Evolutionary conservation across 192 early-diverging fungal species (phyloP).

Genomic region (Coemansia sp.): DNA sequence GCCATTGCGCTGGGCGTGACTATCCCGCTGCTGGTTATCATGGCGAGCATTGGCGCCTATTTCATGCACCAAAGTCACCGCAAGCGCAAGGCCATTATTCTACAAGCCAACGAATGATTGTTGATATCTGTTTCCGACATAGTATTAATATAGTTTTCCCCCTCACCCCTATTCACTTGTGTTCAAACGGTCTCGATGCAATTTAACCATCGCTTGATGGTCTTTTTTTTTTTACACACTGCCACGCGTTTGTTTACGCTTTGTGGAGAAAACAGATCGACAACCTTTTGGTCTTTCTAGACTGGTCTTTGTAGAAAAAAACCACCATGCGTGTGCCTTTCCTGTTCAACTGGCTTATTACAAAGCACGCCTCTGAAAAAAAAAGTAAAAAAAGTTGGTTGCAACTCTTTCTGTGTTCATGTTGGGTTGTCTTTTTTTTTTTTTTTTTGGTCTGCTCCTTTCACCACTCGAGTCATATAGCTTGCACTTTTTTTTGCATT

Average conservation of each 20-base stretch:
- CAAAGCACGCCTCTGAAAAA: not conserved
- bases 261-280: not conserved
- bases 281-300: not conserved
- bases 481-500: not conserved
- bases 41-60: constrained; percentile 14
- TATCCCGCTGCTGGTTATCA: constrained; percentile 18
- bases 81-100: not conserved
- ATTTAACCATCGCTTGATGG: not conserved
- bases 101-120: not conserved
- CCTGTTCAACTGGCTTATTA: not conserved
- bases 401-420: not conserved
- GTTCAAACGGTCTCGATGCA: not conserved
- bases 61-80: constrained; percentile 18
- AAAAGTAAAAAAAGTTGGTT: not conserved
- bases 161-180: not conserved
- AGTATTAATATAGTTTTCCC: not conserved
- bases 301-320: not conserved
- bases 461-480: not conserved
- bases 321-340: not conserved
- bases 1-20: constrained; percentile 28
- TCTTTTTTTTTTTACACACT: not conserved
- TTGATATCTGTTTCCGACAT: not conserved
- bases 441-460: not conserved
- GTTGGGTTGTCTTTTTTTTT: not conserved
- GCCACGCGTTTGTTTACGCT: not conserved